Conservation (phyloP, 176 grass and related monocot genomes). For the Eragrostis nindensis region DNA sequence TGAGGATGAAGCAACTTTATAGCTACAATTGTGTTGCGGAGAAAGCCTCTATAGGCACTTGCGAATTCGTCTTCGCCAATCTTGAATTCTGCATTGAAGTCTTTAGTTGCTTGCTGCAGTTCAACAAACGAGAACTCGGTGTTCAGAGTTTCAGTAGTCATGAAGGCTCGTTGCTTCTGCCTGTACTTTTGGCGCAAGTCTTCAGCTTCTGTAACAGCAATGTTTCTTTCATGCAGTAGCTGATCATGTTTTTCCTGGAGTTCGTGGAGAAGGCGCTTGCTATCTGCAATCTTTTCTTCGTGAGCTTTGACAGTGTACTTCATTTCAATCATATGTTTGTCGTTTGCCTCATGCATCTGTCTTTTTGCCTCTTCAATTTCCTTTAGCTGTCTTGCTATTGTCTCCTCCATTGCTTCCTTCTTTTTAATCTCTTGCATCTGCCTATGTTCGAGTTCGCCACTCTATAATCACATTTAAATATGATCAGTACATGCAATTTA, state of each 20-base stretch:
- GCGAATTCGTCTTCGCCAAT: slow-evolving; percentile 58
- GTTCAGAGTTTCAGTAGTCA: no score
- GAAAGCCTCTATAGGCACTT: slow-evolving; percentile 60
- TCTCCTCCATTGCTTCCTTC: slow-evolving; percentile 54
- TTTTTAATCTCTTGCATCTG: slow-evolving; percentile 46
- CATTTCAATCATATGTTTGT: slow-evolving; percentile 26
- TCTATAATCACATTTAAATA: slow-evolving; percentile 36
- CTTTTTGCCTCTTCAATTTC: slow-evolving; percentile 50
- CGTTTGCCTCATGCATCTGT: slow-evolving; percentile 4
- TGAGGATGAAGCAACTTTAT: slow-evolving; percentile 66
- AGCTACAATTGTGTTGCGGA: slow-evolving; percentile 60
- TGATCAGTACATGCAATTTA: background rate
- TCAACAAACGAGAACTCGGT: slow-evolving; percentile 53
- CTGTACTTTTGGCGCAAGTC: slow-evolving; percentile 36
- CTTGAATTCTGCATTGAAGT: slow-evolving; percentile 52
- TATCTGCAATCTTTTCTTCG: slow-evolving; percentile 52
- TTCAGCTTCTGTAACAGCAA: slow-evolving; percentile 38
- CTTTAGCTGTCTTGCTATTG: slow-evolving; percentile 32
- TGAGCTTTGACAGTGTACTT: slow-evolving; percentile 41
- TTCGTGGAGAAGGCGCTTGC: slow-evolving; percentile 43
- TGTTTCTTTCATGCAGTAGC: slow-evolving; percentile 46
- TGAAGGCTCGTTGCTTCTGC: background rate
- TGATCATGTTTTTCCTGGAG: slow-evolving; percentile 52
- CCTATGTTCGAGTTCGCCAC: slow-evolving; percentile 39
- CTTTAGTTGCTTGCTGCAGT: slow-evolving; percentile 53